These are phyloP conservation scores for Ilex paraguariensis DNA, from an alignment of 305 asterid genomes.

Conservation along the genomic window DNA sequence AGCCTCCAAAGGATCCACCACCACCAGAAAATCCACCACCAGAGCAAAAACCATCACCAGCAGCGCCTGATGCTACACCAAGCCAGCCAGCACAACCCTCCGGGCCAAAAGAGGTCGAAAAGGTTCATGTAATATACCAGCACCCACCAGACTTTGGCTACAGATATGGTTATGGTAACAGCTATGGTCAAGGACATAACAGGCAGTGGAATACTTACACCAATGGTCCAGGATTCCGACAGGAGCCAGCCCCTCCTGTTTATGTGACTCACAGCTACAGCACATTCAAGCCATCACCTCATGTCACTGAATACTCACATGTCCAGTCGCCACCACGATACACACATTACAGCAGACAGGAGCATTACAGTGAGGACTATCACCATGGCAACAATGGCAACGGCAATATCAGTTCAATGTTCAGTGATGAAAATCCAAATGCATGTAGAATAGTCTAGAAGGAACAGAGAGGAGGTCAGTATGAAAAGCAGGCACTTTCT, in stretches of 20 bases:
- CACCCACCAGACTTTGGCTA: conserved; percentile 66
- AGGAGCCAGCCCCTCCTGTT: conserved; percentile 11
- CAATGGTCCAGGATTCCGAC: conserved; percentile 7
- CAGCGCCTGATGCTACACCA: conserved; percentile 25
- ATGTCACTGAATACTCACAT: conserved; percentile 63
- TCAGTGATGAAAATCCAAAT: conserved; percentile 82
- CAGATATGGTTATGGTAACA: conserved; percentile 24
- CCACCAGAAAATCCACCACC: conserved; percentile 26
- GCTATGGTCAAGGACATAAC: conserved; percentile 7
- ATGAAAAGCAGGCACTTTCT: conserved; percentile 1
- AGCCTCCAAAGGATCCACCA: conserved; percentile 32
- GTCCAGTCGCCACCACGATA: conserved; percentile 29
- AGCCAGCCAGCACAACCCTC: conserved; percentile 28
- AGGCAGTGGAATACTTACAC: conserved; percentile 20
- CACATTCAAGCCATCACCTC: conserved; percentile 58
- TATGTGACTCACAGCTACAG: conserved; percentile 30
- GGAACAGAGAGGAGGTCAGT: conserved; percentile 5
- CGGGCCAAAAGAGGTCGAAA: conserved; percentile 47
- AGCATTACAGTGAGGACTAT: conserved; percentile 39
- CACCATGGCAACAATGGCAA: conserved; percentile 34
- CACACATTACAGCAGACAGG: conserved; percentile 39
- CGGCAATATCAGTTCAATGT: conserved; percentile 62
- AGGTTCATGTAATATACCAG: conserved; percentile 65
- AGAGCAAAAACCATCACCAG: conserved; percentile 23
- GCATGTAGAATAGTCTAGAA: conserved; percentile 57